phyloP scores from a whole-genome alignment of 148 eudicot species.

The Chenopodium formosanum region DNA sequence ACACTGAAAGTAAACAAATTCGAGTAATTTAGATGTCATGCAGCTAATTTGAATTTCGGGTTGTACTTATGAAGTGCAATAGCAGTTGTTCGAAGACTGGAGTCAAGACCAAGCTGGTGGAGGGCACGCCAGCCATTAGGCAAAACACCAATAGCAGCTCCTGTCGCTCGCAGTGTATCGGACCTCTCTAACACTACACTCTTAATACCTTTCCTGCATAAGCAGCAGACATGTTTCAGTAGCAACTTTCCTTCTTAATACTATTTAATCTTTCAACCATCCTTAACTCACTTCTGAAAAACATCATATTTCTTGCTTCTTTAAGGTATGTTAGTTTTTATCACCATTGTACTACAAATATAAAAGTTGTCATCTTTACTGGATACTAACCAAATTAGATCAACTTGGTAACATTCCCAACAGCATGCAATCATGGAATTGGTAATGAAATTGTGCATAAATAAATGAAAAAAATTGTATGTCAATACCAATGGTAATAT shows the following conservation, averaged over 20 bases:
- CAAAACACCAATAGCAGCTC: constrained; percentile 49
- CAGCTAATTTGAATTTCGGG: background rate
- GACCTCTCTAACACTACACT: constrained; percentile 52
- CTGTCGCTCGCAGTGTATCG: constrained; percentile 36
- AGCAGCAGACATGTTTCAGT: background rate
- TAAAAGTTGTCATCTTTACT: too few species aligned
- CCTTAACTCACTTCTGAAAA: background rate
- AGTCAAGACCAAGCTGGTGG: constrained; percentile 50
- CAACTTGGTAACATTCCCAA: too few species aligned
- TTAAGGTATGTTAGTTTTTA: background rate
- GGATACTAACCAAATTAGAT: too few species aligned
- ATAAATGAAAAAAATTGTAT: too few species aligned
- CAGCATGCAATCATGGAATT: too few species aligned
- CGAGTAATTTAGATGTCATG: background rate
- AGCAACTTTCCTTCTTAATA: background rate
- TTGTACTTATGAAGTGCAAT: constrained; percentile 29
- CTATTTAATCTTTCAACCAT: background rate
- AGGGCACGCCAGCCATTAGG: constrained; percentile 62
- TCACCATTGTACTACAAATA: too few species aligned
- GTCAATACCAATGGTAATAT: too few species aligned
- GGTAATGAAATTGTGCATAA: too few species aligned
- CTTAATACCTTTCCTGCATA: constrained; percentile 45
- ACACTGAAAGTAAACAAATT: background rate
- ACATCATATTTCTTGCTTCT: background rate
- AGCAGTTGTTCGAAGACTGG: constrained; percentile 34